A percentile compares a stretch with the other conserved stretches of the same genome.
Conservation (phyloP, 257 asterid species). For the Plantago ovata region DNA sequence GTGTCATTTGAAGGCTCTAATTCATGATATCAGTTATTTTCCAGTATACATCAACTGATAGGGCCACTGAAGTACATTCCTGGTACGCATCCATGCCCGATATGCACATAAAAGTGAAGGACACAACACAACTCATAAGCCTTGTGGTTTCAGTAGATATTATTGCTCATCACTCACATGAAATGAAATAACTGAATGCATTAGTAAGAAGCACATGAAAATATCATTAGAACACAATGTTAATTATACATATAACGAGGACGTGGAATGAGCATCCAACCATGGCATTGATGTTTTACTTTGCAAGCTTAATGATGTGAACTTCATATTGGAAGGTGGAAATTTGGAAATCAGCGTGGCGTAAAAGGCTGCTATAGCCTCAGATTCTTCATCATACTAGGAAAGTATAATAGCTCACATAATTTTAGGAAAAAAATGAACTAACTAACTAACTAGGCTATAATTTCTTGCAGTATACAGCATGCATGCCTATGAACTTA, state of each 20-base stretch:
- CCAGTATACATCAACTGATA: too few relatives aligned
- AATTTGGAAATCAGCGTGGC: conserved; percentile 37
- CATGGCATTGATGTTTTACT: conserved; percentile 19
- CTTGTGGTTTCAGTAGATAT: too few relatives aligned
- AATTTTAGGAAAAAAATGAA: conserved; percentile 14
- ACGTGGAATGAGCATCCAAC: conserved; percentile 17
- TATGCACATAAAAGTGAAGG: too few relatives aligned
- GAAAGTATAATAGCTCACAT: conserved; percentile 19
- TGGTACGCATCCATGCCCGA: too few relatives aligned
- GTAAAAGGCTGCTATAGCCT: conserved; percentile 30
- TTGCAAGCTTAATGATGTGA: conserved; percentile 25
- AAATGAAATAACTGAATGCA: too few relatives aligned
- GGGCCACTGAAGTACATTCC: too few relatives aligned
- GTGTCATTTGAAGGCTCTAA: neutral
- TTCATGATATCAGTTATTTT: neutral
- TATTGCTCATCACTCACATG: too few relatives aligned
- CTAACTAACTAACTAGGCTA: conserved; percentile 29
- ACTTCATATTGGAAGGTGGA: conserved; percentile 23
- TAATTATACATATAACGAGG: conserved; percentile 15
- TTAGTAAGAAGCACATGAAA: neutral
- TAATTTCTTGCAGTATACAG: conserved; percentile 22
- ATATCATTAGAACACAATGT: conserved; percentile 20
- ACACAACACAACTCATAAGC: too few relatives aligned
- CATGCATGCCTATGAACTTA: conserved; percentile 5
- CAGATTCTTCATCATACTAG: conserved; percentile 33